These are phyloP conservation scores for Pachyrhizus erosus DNA, from an alignment of 306 rosid species.

Conservation along the genomic window DNA sequence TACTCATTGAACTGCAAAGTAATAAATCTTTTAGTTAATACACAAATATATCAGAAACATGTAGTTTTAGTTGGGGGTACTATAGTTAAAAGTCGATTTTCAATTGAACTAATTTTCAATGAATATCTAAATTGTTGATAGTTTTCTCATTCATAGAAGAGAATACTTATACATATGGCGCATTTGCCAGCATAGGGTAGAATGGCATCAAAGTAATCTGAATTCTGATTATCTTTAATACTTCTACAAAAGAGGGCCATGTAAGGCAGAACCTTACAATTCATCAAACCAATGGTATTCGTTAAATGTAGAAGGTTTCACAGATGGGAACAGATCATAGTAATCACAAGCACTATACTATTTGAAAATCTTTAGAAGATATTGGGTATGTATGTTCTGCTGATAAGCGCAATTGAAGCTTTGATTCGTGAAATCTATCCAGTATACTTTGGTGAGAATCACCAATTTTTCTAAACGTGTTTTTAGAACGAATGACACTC, in stretches of 20 bases:
- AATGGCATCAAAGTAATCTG: constrained; percentile 17
- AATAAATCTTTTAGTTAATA: constrained; percentile 21
- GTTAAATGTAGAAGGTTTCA: constrained; percentile 8
- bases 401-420: constrained; percentile 5
- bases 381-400: not conserved
- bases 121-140: not conserved
- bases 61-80: not conserved
- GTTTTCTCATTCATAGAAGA: not conserved
- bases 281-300: constrained; percentile 32
- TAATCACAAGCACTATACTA: constrained; percentile 18
- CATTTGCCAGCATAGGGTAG: not conserved
- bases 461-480: not conserved
- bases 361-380: constrained; percentile 18
- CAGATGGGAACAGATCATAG: not conserved
- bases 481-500: not conserved
- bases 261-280: constrained; percentile 6
- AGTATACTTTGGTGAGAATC: not conserved
- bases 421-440: constrained; percentile 11
- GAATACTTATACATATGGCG: not conserved
- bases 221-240: constrained; percentile 21
- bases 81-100: not conserved
- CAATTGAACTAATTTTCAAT: not conserved
- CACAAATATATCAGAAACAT: constrained; percentile 37
- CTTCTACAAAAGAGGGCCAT: not conserved
- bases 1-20: not conserved